Percentiles rank a stretch among this genome's conserved stretches.
Conservation (phyloP, 345 rosid genomes). For the Geranium brycei region DNA sequence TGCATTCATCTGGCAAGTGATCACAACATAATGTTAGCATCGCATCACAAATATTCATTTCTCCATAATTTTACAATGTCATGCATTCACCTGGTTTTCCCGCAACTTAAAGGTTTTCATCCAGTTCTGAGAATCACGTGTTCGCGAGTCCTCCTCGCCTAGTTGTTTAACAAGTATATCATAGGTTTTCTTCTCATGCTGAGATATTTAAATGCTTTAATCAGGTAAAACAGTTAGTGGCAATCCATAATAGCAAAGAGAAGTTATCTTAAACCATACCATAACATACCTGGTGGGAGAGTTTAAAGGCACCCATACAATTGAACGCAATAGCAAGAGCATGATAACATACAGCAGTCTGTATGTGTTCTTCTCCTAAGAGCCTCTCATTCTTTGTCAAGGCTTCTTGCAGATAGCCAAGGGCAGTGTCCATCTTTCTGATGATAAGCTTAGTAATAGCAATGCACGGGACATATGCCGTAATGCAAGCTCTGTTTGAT, state of each 20-base stretch:
- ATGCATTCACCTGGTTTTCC: constrained; percentile 56
- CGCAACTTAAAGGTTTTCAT: constrained; percentile 94
- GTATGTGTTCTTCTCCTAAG: constrained; percentile 87
- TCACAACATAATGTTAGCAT: too few relatives aligned
- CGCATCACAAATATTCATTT: too few relatives aligned
- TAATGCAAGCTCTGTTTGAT: constrained; percentile 86
- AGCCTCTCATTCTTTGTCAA: constrained; percentile 93
- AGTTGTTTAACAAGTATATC: constrained; percentile 93
- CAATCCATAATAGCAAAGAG: neutral
- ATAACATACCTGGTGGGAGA: constrained; percentile 75
- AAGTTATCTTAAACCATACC: neutral
- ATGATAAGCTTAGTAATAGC: constrained; percentile 78
- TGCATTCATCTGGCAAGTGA: constrained; percentile 44
- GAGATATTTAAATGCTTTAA: constrained; percentile 12
- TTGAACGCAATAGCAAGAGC: constrained; percentile 97
- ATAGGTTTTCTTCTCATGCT: constrained; percentile 98
- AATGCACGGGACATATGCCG: constrained; percentile 94
- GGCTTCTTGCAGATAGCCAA: constrained; percentile 97
- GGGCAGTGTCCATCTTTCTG: constrained; percentile 95
- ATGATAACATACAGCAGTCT: constrained; percentile 98
- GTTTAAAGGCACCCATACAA: constrained; percentile 93
- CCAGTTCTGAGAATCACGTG: constrained; percentile 85
- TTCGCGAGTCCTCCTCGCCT: constrained; percentile 91
- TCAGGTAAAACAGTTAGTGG: constrained; percentile 1
- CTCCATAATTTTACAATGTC: neutral